phyloP scores from a whole-genome alignment of 140 eudicot species.

The Anethum foeniculum region DNA sequence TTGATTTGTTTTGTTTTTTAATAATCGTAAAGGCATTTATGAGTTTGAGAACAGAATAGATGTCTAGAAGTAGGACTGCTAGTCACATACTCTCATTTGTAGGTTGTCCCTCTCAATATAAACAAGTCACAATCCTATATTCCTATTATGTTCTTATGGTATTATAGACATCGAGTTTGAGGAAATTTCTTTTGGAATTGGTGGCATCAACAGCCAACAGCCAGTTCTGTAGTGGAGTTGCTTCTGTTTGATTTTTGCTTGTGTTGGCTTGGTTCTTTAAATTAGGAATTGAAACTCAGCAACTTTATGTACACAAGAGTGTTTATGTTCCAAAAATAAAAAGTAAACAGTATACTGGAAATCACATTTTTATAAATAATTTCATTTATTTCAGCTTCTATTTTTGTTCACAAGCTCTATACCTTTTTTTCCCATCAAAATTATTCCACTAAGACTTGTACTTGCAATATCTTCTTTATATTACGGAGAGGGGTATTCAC shows the following conservation, averaged over 20 bases:
- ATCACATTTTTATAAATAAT: too few relatives aligned
- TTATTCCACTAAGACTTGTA: too few relatives aligned
- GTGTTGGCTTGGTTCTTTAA: neutral
- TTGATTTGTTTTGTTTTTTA: too few relatives aligned
- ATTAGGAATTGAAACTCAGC: neutral
- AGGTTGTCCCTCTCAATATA: neutral
- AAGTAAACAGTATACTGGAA: too few relatives aligned
- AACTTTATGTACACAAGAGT: neutral
- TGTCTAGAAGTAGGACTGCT: neutral
- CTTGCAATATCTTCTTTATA: too few relatives aligned
- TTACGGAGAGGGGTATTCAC: too few relatives aligned
- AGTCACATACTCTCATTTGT: neutral
- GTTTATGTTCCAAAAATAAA: too few relatives aligned
- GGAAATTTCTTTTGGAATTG: neutral
- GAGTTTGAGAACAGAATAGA: neutral
- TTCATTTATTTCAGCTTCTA: too few relatives aligned
- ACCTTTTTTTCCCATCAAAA: too few relatives aligned
- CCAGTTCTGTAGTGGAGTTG: neutral
- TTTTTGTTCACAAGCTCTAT: too few relatives aligned
- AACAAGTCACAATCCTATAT: neutral
- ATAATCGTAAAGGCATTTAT: neutral
- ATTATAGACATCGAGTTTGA: neutral
- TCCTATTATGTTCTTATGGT: neutral
- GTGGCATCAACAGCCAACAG: neutral
- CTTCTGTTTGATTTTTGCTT: neutral